Percentiles rank a stretch among this genome's conserved stretches.
phyloP scores from a whole-genome alignment of 345 rosid genomes.

The Hypericum perforatum region DNA sequence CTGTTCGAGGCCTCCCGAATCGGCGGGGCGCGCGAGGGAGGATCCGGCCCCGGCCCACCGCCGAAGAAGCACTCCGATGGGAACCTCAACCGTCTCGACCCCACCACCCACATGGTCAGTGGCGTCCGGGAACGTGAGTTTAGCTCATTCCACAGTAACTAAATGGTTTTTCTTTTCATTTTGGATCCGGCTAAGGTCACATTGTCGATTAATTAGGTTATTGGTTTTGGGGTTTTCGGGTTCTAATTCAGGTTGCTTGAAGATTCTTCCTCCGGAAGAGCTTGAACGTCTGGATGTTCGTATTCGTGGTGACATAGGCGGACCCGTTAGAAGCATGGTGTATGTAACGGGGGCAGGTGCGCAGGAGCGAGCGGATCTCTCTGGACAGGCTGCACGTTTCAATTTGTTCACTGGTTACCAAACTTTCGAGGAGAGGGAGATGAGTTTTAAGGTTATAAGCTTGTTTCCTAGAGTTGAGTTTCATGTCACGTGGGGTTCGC shows the following conservation, averaged over 20 bases:
- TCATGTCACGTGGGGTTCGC: background rate
- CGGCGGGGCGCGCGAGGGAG: background rate
- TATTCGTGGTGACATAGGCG: slow-evolving; percentile 23
- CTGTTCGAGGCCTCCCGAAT: background rate
- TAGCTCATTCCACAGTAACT: background rate
- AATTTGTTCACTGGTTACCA: slow-evolving; percentile 80
- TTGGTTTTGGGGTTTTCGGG: slow-evolving; percentile 12
- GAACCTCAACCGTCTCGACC: slow-evolving; percentile 55
- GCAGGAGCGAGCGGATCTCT: slow-evolving; percentile 14
- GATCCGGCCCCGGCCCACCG: slow-evolving; percentile 8
- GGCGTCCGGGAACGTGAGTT: slow-evolving; percentile 46
- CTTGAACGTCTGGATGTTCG: slow-evolving; percentile 59
- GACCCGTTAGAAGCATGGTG: slow-evolving; percentile 46
- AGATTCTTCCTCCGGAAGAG: slow-evolving; percentile 62
- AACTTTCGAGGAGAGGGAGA: slow-evolving; percentile 63
- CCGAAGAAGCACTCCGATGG: slow-evolving; percentile 16
- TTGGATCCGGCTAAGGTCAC: background rate
- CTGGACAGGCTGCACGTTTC: slow-evolving; percentile 41
- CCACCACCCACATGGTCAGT: slow-evolving; percentile 28
- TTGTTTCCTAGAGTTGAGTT: background rate
- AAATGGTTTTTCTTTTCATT: background rate
- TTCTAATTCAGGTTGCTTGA: slow-evolving; percentile 60
- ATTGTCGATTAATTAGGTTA: slow-evolving; percentile 1
- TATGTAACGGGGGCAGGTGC: slow-evolving; percentile 38
- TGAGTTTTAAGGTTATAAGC: slow-evolving; percentile 63